Evolutionary conservation across 768 basidiomycete genomes (phyloP).

Genomic region (Melanogaster broomeanus): DNA sequence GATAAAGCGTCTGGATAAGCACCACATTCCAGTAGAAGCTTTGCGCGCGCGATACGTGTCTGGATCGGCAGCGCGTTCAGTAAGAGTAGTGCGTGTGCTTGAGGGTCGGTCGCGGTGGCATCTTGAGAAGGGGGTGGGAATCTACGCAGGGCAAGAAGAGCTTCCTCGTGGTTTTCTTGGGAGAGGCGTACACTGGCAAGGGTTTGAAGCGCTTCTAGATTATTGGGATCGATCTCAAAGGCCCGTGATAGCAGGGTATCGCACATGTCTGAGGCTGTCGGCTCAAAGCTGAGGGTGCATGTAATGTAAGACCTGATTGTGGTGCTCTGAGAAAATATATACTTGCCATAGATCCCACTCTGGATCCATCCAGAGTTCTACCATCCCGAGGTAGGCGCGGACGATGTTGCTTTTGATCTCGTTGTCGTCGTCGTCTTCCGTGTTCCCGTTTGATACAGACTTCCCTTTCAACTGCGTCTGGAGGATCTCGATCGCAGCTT

Average conservation of each 20-base stretch:
- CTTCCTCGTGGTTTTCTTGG: slow-evolving; percentile 82
- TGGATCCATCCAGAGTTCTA: slow-evolving; percentile 97
- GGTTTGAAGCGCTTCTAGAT: slow-evolving; percentile 76
- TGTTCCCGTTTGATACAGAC: slow-evolving; percentile 43
- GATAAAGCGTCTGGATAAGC: slow-evolving; percentile 72
- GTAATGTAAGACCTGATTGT: background rate
- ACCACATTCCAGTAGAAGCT: slow-evolving; percentile 76
- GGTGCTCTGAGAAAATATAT: background rate
- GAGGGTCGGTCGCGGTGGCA: slow-evolving; percentile 1
- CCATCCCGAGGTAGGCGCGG: slow-evolving; percentile 81
- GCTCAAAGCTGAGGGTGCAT: slow-evolving; percentile 63
- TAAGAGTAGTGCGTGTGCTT: slow-evolving; percentile 38
- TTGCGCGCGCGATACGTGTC: slow-evolving; percentile 71
- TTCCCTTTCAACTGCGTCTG: slow-evolving; percentile 74
- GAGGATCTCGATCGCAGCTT: slow-evolving; percentile 76
- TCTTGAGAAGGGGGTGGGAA: slow-evolving; percentile 19
- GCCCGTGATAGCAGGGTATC: slow-evolving; percentile 76
- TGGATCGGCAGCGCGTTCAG: slow-evolving; percentile 56
- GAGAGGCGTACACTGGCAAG: slow-evolving; percentile 89
- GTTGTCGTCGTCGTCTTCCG: slow-evolving; percentile 35
- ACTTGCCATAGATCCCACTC: slow-evolving; percentile 82
- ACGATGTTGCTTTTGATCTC: slow-evolving; percentile 71
- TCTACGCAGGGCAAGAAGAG: slow-evolving; percentile 42
- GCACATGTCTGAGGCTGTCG: slow-evolving; percentile 79
- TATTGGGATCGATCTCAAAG: slow-evolving; percentile 68